Conservation (phyloP, 352 stramenopile genomes). For the Phytophthora hibernalis region DNA sequence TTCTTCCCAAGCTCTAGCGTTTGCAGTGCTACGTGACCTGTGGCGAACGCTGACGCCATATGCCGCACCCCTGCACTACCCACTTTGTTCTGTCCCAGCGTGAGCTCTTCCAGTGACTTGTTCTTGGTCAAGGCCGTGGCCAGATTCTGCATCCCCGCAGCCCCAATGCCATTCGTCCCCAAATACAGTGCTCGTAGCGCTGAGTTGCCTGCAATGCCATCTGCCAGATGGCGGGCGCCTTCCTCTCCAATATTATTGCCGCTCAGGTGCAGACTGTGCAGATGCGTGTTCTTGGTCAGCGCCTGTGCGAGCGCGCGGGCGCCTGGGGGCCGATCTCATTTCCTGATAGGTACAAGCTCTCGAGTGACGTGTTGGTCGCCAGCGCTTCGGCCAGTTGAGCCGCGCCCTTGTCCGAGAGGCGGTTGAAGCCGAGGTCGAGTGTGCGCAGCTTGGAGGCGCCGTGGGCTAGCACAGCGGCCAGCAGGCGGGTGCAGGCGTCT, state of each 20-base stretch:
- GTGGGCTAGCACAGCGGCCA: constrained; percentile 60
- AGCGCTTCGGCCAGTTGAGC: constrained; percentile 62
- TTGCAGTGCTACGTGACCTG: constrained; percentile 56
- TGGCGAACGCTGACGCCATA: constrained; percentile 66
- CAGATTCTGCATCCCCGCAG: constrained; percentile 64
- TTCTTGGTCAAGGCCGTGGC: constrained; percentile 68
- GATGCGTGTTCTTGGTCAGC: constrained; percentile 61
- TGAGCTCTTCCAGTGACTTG: constrained; percentile 69
- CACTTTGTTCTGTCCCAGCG: constrained; percentile 81
- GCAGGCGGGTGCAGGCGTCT: constrained; percentile 63
- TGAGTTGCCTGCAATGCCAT: constrained; percentile 62
- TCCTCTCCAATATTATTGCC: constrained; percentile 88
- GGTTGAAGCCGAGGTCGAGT: constrained; percentile 84
- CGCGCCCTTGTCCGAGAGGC: constrained; percentile 76
- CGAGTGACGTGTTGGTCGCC: constrained; percentile 65
- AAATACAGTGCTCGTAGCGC: constrained; percentile 73
- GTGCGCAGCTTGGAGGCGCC: constrained; percentile 54
- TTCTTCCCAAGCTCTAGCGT: constrained; percentile 88
- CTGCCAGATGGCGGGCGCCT: constrained; percentile 56
- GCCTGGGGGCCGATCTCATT: constrained; percentile 80
- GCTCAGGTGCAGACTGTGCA: constrained; percentile 75
- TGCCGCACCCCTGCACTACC: constrained; percentile 63
- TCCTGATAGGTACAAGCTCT: constrained; percentile 80
- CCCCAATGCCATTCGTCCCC: constrained; percentile 82
- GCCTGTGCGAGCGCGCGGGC: constrained; percentile 55